These are phyloP conservation scores for Ophioceras dolichostomum DNA, from an alignment of 2,329 filamentous ascomycete genomes.

Conservation along the genomic window DNA sequence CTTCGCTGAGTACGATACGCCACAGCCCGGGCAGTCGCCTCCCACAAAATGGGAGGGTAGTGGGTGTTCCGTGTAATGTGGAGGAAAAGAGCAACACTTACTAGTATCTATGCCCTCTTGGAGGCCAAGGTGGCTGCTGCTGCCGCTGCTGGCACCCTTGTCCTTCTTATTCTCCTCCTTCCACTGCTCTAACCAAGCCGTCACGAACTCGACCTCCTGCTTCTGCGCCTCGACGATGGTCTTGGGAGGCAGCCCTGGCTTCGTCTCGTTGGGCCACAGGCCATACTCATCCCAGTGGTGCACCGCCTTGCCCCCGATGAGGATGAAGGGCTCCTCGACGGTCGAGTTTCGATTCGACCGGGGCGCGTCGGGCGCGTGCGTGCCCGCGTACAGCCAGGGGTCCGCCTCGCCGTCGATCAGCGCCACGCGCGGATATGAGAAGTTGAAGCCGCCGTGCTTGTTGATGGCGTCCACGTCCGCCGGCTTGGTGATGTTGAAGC, in stretches of 20 bases:
- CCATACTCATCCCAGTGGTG: slow-evolving; percentile 73
- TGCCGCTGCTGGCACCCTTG: too few relatives aligned
- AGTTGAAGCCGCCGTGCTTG: slow-evolving; percentile 60
- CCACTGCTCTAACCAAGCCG: slow-evolving; percentile 9
- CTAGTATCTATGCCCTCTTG: too few relatives aligned
- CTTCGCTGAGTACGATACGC: too few relatives aligned
- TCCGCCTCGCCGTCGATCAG: slow-evolving; percentile 66
- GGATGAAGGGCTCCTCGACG: slow-evolving; percentile 51
- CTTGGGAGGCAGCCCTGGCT: slow-evolving; percentile 1
- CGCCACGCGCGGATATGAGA: slow-evolving; percentile 63
- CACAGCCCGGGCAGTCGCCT: too few relatives aligned
- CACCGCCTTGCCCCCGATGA: slow-evolving; percentile 53
- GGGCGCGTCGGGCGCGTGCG: slow-evolving; percentile 21
- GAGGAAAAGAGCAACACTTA: too few relatives aligned
- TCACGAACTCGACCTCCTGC: slow-evolving; percentile 8
- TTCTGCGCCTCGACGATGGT: slow-evolving; percentile 4
- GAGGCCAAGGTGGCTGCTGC: too few relatives aligned
- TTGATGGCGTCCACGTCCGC: slow-evolving; percentile 58
- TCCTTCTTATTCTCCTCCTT: neutral
- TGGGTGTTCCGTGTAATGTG: too few relatives aligned
- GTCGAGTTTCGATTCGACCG: slow-evolving; percentile 28
- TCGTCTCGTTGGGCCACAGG: slow-evolving; percentile 46
- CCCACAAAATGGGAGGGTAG: too few relatives aligned
- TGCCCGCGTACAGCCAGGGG: slow-evolving; percentile 49
- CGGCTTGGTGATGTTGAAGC: slow-evolving; percentile 56